These are phyloP conservation scores for Cupressus sempervirens DNA, from an alignment of 75 land plant genomes.

Conservation along the genomic window DNA sequence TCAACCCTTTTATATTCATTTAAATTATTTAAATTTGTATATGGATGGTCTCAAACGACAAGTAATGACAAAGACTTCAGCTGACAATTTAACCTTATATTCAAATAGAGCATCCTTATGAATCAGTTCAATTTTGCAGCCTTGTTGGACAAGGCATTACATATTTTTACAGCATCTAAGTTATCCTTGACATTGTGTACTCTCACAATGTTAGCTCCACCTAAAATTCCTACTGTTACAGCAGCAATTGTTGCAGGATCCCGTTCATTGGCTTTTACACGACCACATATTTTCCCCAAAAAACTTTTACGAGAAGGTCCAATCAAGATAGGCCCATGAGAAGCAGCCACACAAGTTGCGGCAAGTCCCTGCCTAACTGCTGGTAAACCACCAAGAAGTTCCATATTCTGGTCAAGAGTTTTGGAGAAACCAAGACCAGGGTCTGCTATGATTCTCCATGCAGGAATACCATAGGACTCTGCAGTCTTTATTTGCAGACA, in stretches of 20 bases:
- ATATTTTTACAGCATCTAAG: constrained; percentile 66
- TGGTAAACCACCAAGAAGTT: constrained; percentile 42
- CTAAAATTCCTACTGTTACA: constrained; percentile 54
- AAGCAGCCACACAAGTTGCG: constrained; percentile 36
- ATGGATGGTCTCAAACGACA: background rate
- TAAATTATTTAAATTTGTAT: background rate
- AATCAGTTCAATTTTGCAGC: background rate
- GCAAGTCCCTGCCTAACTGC: constrained; percentile 47
- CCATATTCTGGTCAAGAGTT: constrained; percentile 61
- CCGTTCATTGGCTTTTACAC: constrained; percentile 49
- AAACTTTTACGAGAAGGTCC: constrained; percentile 86
- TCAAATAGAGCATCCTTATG: background rate
- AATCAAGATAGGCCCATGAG: constrained; percentile 59
- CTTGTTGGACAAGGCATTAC: constrained; percentile 60
- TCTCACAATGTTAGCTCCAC: constrained; percentile 81
- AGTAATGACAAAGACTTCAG: background rate
- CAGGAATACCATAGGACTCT: constrained; percentile 77
- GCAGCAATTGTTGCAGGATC: constrained; percentile 83
- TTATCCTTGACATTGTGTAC: constrained; percentile 80
- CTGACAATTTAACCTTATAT: background rate
- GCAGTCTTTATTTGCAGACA: constrained; percentile 44
- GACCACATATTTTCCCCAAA: constrained; percentile 64
- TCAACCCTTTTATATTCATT: background rate
- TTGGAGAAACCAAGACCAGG: constrained; percentile 96
- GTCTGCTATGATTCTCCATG: constrained; percentile 85